Conservation (phyloP, 768 basidiomycete species). For the Leccinum olivaceopallidum region DNA sequence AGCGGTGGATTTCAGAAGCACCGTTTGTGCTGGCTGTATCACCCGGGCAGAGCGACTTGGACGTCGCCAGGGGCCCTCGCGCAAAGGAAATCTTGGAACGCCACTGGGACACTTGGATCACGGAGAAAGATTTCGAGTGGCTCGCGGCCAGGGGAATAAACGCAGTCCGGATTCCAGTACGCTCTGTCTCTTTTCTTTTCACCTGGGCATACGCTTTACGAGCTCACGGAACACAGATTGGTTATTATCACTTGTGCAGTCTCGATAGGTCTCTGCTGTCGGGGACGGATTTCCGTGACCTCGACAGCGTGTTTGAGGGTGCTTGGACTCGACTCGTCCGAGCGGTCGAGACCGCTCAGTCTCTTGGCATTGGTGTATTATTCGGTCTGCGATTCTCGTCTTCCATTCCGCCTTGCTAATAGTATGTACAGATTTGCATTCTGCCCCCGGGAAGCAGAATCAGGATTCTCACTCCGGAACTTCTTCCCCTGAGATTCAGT, state of each 20-base stretch:
- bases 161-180: constrained; percentile 60
- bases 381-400: constrained; percentile 46
- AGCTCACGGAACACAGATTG: constrained; percentile 47
- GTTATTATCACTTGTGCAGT: constrained; percentile 70
- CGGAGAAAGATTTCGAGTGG: constrained; percentile 54
- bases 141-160: constrained; percentile 55
- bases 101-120: constrained; percentile 59
- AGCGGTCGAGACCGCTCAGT: constrained; percentile 59
- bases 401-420: constrained; percentile 19
- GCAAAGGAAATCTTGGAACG: constrained; percentile 43
- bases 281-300: constrained; percentile 64
- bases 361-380: constrained; percentile 67
- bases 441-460: constrained; percentile 78
- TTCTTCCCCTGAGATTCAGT: constrained; percentile 46
- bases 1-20: constrained; percentile 67
- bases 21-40: constrained; percentile 55
- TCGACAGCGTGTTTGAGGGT: constrained; percentile 51
- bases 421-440: constrained; percentile 59
- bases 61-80: constrained; percentile 57
- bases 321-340: constrained; percentile 66
- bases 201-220: neutral
- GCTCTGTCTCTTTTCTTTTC: constrained; percentile 42
- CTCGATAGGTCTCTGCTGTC: constrained; percentile 56
- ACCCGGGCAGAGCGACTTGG: constrained; percentile 67
- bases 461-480: constrained; percentile 66